Conservation (phyloP, 2,329 filamentous ascomycete species). For the Aspergillus uvarum region DNA sequence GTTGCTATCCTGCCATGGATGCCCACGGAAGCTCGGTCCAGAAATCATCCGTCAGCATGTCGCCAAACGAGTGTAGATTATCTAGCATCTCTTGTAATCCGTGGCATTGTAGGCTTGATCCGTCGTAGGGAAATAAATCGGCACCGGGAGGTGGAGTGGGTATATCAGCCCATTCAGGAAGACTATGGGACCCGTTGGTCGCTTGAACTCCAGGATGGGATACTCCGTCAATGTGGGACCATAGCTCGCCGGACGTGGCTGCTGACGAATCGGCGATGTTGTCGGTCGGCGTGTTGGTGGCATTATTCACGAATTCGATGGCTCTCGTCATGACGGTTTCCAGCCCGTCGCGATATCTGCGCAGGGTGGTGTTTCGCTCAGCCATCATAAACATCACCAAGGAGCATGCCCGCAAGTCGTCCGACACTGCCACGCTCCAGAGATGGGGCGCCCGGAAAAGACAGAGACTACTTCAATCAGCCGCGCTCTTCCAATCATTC, state of each 20-base stretch:
- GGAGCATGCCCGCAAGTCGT: conserved; percentile 24
- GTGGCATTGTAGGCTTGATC: neutral
- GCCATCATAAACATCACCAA: conserved; percentile 24
- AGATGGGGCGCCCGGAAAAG: conserved; percentile 22
- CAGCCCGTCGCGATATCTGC: conserved; percentile 21
- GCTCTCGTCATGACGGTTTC: conserved; percentile 21
- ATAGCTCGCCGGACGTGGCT: neutral
- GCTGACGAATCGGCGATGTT: neutral
- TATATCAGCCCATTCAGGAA: neutral
- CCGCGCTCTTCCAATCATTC: conserved; percentile 62
- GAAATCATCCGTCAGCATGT: conserved; percentile 7
- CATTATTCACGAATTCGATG: conserved; percentile 16
- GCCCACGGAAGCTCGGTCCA: neutral
- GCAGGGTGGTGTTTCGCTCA: conserved; percentile 20
- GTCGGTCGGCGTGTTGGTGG: neutral
- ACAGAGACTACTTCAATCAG: conserved; percentile 15
- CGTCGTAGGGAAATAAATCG: neutral
- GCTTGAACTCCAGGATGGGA: too few relatives aligned
- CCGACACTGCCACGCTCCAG: conserved; percentile 20
- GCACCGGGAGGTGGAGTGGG: neutral
- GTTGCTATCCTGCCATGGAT: neutral
- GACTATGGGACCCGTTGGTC: neutral
- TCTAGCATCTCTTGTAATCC: neutral
- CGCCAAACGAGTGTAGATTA: neutral
- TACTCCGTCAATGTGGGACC: neutral